phyloP scores from a whole-genome alignment of 257 asterid genomes.

The Lithospermum erythrorhizon region DNA sequence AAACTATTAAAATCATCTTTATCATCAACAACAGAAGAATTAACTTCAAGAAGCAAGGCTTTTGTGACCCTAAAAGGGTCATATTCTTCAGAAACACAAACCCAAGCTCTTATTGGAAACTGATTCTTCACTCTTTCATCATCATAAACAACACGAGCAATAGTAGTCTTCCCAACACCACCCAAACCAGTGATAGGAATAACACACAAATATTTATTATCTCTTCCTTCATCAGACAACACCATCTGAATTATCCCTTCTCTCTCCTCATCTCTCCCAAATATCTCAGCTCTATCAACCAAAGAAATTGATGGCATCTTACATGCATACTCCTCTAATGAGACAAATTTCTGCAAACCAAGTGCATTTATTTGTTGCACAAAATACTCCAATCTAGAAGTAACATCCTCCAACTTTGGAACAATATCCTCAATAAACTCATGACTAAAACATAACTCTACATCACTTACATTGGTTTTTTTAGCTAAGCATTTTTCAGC shows the following conservation, averaged over 20 bases:
- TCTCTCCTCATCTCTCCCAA: constrained; percentile 8
- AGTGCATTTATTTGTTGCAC: background rate
- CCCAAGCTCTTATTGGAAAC: constrained; percentile 38
- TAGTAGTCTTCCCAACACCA: constrained; percentile 55
- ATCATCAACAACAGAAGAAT: background rate
- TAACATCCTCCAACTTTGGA: constrained; percentile 6
- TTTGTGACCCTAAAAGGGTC: constrained; percentile 17
- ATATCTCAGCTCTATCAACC: constrained; percentile 3
- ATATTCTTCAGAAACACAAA: constrained; percentile 38
- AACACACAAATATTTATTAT: background rate
- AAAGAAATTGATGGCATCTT: constrained; percentile 12
- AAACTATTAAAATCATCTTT: constrained; percentile 22
- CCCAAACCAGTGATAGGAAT: constrained; percentile 17
- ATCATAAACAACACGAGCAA: constrained; percentile 41
- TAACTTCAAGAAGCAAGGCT: background rate
- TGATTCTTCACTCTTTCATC: constrained; percentile 20
- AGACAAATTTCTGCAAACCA: background rate
- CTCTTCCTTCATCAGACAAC: background rate
- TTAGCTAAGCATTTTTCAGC: background rate
- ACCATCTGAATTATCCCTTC: constrained; percentile 6
- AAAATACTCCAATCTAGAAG: constrained; percentile 5
- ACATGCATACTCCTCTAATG: background rate
- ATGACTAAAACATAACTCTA: background rate
- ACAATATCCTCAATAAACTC: background rate
- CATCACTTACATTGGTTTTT: constrained; percentile 5